Percentiles rank a stretch among this genome's conserved stretches.
Evolutionary conservation across 306 rosid genomes (phyloP).

Genomic region (Ormosia semicastrata): DNA sequence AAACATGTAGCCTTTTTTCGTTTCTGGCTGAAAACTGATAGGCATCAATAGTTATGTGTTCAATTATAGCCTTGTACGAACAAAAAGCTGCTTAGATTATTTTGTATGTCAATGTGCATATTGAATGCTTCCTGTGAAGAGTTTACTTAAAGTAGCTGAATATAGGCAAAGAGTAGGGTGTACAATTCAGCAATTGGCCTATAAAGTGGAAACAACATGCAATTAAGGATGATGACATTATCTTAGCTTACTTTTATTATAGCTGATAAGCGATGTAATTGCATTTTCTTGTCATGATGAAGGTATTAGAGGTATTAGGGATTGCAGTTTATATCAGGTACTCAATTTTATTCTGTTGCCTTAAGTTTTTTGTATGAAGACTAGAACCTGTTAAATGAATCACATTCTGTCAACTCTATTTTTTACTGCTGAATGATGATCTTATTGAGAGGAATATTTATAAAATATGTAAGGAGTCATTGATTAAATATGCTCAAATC

Average conservation of each 20-base stretch:
- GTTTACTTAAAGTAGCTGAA: not conserved
- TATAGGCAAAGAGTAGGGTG: not conserved
- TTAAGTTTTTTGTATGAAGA: not conserved
- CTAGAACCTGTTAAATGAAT: not conserved
- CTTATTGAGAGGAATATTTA: not conserved
- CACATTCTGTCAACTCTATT: not conserved
- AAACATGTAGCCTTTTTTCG: not conserved
- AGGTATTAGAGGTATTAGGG: not conserved
- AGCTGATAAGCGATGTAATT: not conserved
- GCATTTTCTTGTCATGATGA: not conserved
- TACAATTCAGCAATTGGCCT: not conserved
- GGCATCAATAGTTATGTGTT: not conserved
- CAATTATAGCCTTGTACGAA: not conserved
- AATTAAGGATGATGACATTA: not conserved
- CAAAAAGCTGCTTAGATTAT: not conserved
- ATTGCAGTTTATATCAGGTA: not conserved
- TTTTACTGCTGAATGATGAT: not conserved
- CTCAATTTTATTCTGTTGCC: not conserved
- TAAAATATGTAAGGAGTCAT: not conserved
- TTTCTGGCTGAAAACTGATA: not conserved
- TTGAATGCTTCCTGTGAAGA: not conserved
- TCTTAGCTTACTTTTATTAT: not conserved
- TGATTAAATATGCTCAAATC: not conserved
- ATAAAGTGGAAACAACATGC: not conserved
- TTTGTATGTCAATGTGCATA: not conserved